These are phyloP conservation scores for Alternaria conjuncta DNA, from an alignment of 2,329 filamentous ascomycete species.

Conservation along the genomic window DNA sequence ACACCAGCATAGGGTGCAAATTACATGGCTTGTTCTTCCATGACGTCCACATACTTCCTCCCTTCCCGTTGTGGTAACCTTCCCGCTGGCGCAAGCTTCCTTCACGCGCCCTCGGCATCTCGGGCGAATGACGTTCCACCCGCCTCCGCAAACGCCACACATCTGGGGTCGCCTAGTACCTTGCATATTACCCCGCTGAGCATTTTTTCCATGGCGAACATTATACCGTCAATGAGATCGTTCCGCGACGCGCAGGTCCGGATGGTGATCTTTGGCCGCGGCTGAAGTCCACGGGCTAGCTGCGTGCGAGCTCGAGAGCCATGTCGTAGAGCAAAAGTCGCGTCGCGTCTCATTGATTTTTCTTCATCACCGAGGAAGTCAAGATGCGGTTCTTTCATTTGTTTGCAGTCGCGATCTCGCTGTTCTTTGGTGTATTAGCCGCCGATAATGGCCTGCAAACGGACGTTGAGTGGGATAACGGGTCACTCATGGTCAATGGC, in stretches of 20 bases:
- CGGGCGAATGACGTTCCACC: slow-evolving; percentile 3
- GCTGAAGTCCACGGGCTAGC: background rate
- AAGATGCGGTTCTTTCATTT: slow-evolving; percentile 17
- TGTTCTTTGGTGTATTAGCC: slow-evolving; percentile 24
- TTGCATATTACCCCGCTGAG: slow-evolving; percentile 9
- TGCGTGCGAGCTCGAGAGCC: background rate
- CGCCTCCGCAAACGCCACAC: background rate
- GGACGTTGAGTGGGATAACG: slow-evolving; percentile 60
- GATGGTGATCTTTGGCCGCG: background rate
- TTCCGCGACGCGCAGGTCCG: background rate
- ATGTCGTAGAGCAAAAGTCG: background rate
- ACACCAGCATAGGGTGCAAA: background rate
- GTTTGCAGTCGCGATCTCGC: slow-evolving; percentile 7
- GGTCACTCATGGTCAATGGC: slow-evolving; percentile 59
- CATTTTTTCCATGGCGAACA: slow-evolving; percentile 7
- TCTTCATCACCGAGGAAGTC: background rate
- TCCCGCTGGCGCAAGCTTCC: background rate
- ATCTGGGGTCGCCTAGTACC: slow-evolving; percentile 8
- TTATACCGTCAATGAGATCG: slow-evolving; percentile 18
- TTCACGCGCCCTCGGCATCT: slow-evolving; percentile 4
- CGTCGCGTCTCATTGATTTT: background rate
- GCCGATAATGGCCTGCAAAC: slow-evolving; percentile 38
- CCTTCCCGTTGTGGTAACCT: background rate
- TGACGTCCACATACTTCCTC: background rate
- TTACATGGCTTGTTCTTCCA: background rate